Base-by-base conservation (phyloP, 2,329 filamentous ascomycete species). In the Phoma sp. region DNA sequence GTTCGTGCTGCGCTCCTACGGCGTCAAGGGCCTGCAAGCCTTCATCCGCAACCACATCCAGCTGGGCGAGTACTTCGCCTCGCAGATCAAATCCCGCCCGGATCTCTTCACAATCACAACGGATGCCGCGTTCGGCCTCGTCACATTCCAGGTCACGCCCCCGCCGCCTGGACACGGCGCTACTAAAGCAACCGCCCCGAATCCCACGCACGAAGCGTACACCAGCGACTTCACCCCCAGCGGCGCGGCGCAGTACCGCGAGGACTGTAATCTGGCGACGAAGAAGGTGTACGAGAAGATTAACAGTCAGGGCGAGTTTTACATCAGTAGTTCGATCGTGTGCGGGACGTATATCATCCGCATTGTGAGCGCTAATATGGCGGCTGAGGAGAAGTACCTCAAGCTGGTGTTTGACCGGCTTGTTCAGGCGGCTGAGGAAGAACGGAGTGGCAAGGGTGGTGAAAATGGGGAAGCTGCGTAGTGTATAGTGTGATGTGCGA, bases 1-100 rank as follows among this genome's bases (percentile, higher is more conserved):
- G 94, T 97, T 97, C 72, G 92, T 98, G 7, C 80, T 97, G 67
- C 83, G 94, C 39, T 88, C 84, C 38, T 96, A 92, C 71, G 94
- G 94, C 0, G 78, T 96, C 46, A 81, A 82, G 27, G 94, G 93
- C 0, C 76, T 98, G 68, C 87, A 87, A 64, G 82, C 78, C 4
- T 90, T 96, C 67, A 86, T 97, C 60, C 81, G 86, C 31, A 84
- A 85, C 37, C 88, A 89, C 24, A 79, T 96, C 52, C 73, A 74
- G 2, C 77, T 92, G 0, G 91, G 90, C n/a, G 84, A 92, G 60
- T 75, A 80, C 9, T 95, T 97, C 60, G 84, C 86, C 3, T 77
- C 71, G 0, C 79, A 90, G 37, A 70, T 96, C 1, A 74, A 76
- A 9, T 76, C 70, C 2, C 78, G 90, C 2, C 64, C 74, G 0